phyloP scores from a whole-genome alignment of 345 rosid genomes.

The Lepidium aucheri region DNA sequence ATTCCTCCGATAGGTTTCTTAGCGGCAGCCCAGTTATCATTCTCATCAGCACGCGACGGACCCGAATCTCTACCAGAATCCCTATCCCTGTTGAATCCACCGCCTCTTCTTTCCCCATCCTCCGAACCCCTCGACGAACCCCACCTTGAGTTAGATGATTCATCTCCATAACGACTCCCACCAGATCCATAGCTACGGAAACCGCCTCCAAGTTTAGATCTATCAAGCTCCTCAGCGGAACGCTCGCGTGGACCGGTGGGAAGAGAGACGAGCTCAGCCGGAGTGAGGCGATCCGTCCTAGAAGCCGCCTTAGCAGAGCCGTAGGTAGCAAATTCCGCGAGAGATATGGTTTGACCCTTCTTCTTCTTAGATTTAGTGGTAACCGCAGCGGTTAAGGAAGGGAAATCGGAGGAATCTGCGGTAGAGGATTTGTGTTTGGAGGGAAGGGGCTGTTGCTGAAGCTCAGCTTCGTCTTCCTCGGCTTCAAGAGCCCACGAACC shows the following conservation, averaged over 20 bases:
- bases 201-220: slow-evolving; percentile 73
- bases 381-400: slow-evolving; percentile 54
- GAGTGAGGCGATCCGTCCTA: slow-evolving; percentile 38
- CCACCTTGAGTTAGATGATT: slow-evolving; percentile 53
- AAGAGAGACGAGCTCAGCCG: slow-evolving; percentile 49
- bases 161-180: slow-evolving; percentile 30
- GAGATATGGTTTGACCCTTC: slow-evolving; percentile 59
- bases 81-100: slow-evolving; percentile 25
- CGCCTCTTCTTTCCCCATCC: slow-evolving; percentile 31
- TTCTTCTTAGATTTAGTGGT: slow-evolving; percentile 71
- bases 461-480: slow-evolving; percentile 70
- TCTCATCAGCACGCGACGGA: slow-evolving; percentile 88
- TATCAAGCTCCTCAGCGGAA: slow-evolving; percentile 77
- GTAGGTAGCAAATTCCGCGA: slow-evolving; percentile 47
- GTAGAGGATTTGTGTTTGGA: not conserved
- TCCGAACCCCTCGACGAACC: slow-evolving; percentile 54
- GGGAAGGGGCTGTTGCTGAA: slow-evolving; percentile 27
- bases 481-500: slow-evolving; percentile 95
- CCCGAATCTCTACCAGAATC: slow-evolving; percentile 41
- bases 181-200: slow-evolving; percentile 38
- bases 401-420: slow-evolving; percentile 42
- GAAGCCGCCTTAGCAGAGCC: slow-evolving; percentile 26
- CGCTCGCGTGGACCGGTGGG: slow-evolving; percentile 93
- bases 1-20: slow-evolving; percentile 49
- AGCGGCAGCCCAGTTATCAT: slow-evolving; percentile 70